phyloP scores from a whole-genome alignment of 176 grass and related monocot species.

The Eleusine coracana region DNA sequence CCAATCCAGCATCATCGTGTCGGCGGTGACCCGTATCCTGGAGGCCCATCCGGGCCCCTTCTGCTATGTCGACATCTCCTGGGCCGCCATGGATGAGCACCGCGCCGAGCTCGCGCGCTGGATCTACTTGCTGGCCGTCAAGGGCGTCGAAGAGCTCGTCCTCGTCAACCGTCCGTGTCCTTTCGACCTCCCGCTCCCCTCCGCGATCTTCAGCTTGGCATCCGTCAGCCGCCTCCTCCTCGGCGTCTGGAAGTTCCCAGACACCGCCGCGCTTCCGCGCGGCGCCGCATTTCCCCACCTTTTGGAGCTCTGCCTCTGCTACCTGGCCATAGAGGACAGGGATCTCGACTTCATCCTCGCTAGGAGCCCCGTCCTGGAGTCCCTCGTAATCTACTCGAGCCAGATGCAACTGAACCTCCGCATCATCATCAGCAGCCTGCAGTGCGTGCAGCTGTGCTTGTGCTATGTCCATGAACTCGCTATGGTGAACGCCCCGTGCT shows the following conservation, averaged over 20 bases:
- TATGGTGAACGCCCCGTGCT: background rate
- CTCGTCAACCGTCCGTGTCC: background rate
- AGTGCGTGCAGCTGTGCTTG: background rate
- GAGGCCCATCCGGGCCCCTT: background rate
- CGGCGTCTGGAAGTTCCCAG: background rate
- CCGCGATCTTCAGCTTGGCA: background rate
- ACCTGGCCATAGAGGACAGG: background rate
- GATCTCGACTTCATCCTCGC: slow-evolving; percentile 3
- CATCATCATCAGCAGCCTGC: background rate
- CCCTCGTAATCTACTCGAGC: background rate
- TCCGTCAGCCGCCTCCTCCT: background rate
- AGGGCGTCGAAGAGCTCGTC: slow-evolving; percentile 5
- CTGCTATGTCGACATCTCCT: background rate
- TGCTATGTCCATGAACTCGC: background rate
- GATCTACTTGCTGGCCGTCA: background rate
- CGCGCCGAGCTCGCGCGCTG: background rate
- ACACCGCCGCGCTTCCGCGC: background rate
- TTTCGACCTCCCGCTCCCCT: background rate
- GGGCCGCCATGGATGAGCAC: background rate
- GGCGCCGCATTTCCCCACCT: background rate
- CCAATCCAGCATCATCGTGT: background rate
- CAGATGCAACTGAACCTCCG: background rate
- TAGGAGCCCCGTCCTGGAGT: background rate
- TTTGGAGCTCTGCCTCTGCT: background rate
- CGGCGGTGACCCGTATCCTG: background rate